Base-by-base conservation (phyloP, 2,329 filamentous ascomycete genomes). In the Alternaria tenuissima region DNA sequence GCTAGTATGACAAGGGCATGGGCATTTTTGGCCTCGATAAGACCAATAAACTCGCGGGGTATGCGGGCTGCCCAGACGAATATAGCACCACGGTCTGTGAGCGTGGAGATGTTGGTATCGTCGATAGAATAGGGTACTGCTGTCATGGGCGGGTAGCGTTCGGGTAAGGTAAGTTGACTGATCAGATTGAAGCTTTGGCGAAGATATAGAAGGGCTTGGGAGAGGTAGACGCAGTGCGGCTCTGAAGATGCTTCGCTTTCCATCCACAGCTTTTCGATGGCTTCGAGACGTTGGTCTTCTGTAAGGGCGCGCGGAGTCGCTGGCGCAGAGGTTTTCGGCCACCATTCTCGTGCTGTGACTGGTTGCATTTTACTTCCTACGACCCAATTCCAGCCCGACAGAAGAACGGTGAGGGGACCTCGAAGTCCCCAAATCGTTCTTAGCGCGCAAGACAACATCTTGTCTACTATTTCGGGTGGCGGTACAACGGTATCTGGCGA, bases 1-100 rank as follows among this genome's bases (percentile, higher is more conserved):
- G 77, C 78, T 9, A 80, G 59, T 18, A 81, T 71, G 26, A 80
- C 72, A 14, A 81, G 59, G 1, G 77, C 77, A 18, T 75, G 68
- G 1, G 63, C 57, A 30, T 78, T 71, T 52, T 73, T 73, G 39
- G 65, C 55, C 32, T 74, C 72, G 24, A 79, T 57, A 16, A 76
- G 59, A 16, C 63, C 54, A 3, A 77, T 69, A 32, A 75, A 77
- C 12, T 74, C 69, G 11, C 70, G 67, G 12, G 70, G 69, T 9
- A 77, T 69, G 2, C 62, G 59, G 2, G 70, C 59, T 0, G 69
- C 67, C 76, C 76, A 78, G 5, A 75, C 67, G 26, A 77, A 76
- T 2, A 78, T 73, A 3, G 75, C 71, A 7, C 73, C 76, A 5
- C 75, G 65, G 49, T 77, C 75, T 8, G 66, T 76, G 28, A 77